phyloP scores from a whole-genome alignment of 2,329 filamentous ascomycete genomes.

The Macrophomina phaseolina region DNA sequence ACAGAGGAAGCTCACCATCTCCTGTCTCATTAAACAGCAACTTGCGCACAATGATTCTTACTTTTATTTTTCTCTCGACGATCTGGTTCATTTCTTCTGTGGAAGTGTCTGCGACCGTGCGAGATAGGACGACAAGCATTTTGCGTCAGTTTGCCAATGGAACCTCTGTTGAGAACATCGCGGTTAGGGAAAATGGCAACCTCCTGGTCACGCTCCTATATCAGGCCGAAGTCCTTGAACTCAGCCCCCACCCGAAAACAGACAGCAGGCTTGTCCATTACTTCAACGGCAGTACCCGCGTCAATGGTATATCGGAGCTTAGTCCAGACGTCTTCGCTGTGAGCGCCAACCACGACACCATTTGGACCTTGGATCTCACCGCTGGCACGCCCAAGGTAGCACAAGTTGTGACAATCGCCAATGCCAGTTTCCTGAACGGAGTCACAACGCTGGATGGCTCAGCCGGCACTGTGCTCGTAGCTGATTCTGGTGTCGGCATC shows the following conservation, averaged over 20 bases:
- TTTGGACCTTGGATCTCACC: slow-evolving; percentile 31
- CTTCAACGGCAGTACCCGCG: slow-evolving; percentile 33
- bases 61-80: too few species aligned
- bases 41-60: too few species aligned
- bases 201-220: slow-evolving; percentile 42
- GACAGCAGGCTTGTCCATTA: slow-evolving; percentile 36
- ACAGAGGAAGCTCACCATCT: too few species aligned
- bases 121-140: too few species aligned
- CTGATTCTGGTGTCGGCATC: slow-evolving; percentile 34
- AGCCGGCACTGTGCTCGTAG: slow-evolving; percentile 31
- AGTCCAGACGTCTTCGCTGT: slow-evolving; percentile 42
- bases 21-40: too few species aligned
- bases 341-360: slow-evolving; percentile 9
- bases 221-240: slow-evolving; percentile 39
- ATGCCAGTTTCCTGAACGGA: slow-evolving; percentile 33
- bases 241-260: slow-evolving; percentile 37
- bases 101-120: too few species aligned
- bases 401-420: slow-evolving; percentile 33
- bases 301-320: slow-evolving; percentile 47
- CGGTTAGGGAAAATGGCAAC: slow-evolving; percentile 43
- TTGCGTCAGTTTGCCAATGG: slow-evolving; percentile 31
- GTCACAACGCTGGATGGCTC: slow-evolving; percentile 31
- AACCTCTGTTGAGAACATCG: slow-evolving; percentile 47
- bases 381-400: neutral
- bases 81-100: too few species aligned